Percentiles rank a stretch among this genome's conserved stretches.
Conservation (phyloP, 352 stramenopile species). For the Phytopythium kandeliae region DNA sequence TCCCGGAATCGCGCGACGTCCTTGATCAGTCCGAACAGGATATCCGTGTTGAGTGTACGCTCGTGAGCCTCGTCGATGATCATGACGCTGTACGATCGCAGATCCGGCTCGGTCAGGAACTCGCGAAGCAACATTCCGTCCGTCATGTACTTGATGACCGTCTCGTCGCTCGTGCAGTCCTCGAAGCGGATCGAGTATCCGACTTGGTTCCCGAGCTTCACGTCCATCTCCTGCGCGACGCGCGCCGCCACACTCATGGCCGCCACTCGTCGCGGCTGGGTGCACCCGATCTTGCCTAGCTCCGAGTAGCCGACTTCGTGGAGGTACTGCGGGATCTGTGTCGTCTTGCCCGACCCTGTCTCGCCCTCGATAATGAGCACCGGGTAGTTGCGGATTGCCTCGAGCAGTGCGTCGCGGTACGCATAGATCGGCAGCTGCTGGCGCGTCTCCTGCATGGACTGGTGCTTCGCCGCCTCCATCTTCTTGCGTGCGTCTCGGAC, state of each 20-base stretch:
- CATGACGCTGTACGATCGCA: constrained; percentile 97
- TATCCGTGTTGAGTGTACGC: constrained; percentile 97
- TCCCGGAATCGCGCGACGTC: constrained; percentile 95
- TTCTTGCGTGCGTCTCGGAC: constrained; percentile 62
- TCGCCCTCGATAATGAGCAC: constrained; percentile 88
- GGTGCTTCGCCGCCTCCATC: constrained; percentile 77
- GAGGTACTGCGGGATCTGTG: constrained; percentile 98
- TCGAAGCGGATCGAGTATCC: constrained; percentile 99
- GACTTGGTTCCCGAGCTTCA: constrained; percentile 96
- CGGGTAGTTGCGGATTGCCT: constrained; percentile 94
- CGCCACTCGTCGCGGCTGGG: constrained; percentile 95
- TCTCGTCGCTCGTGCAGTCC: constrained; percentile 98
- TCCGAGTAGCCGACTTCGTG: constrained; percentile 89
- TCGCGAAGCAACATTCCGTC: constrained; percentile 99
- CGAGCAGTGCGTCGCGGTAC: constrained; percentile 97
- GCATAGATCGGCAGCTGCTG: constrained; percentile 97
- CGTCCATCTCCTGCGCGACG: constrained; percentile 98
- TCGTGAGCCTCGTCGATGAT: constrained; percentile 99
- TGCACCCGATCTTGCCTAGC: constrained; percentile 94
- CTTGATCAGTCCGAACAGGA: constrained; percentile 99
- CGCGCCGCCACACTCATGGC: constrained; percentile 99
- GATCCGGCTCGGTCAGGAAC: constrained; percentile 96
- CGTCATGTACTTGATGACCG: constrained; percentile 97
- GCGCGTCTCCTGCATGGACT: constrained; percentile 94
- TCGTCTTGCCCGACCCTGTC: constrained; percentile 97